A percentile compares a stretch with the other conserved stretches of the same genome.
Conservation (phyloP, 768 basidiomycete species). For the Jaapia argillacea region DNA sequence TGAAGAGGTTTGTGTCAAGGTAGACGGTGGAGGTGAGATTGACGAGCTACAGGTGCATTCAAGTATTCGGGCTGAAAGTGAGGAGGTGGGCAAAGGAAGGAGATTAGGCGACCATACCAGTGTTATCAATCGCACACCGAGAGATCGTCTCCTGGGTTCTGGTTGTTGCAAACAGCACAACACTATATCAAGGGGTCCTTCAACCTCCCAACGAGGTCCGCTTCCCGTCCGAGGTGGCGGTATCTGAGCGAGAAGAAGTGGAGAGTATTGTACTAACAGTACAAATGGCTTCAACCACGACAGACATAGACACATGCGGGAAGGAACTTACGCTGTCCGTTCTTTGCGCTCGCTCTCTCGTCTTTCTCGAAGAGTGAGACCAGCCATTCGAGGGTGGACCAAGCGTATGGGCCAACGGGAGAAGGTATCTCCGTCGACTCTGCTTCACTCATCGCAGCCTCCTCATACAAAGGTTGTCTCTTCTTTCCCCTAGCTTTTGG, state of each 20-base stretch:
- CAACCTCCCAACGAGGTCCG: slow-evolving; percentile 45
- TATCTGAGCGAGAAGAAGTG: slow-evolving; percentile 48
- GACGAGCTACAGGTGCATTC: slow-evolving; percentile 16
- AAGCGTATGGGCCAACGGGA: slow-evolving; percentile 51
- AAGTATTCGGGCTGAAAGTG: slow-evolving; percentile 1
- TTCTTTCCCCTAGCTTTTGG: background rate
- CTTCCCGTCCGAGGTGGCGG: slow-evolving; percentile 38
- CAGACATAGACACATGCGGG: background rate
- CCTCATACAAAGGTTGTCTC: slow-evolving; percentile 10
- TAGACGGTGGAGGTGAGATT: slow-evolving; percentile 21
- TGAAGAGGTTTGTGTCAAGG: slow-evolving; percentile 21
- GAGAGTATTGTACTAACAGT: slow-evolving; percentile 32
- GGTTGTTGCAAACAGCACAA: slow-evolving; percentile 19
- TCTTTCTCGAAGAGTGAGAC: slow-evolving; percentile 61
- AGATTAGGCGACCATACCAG: slow-evolving; percentile 14
- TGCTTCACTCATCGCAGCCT: slow-evolving; percentile 15
- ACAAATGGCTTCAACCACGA: slow-evolving; percentile 6
- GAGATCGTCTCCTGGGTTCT: slow-evolving; percentile 7
- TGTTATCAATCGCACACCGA: slow-evolving; percentile 19
- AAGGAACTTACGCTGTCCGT: slow-evolving; percentile 30
- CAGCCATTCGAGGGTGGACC: slow-evolving; percentile 66
- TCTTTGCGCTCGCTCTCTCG: slow-evolving; percentile 27
- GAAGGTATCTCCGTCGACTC: slow-evolving; percentile 15
- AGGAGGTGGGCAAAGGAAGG: background rate
- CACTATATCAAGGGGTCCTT: slow-evolving; percentile 36